phyloP scores from a whole-genome alignment of 768 basidiomycete species.

The Amanita rubescens region DNA sequence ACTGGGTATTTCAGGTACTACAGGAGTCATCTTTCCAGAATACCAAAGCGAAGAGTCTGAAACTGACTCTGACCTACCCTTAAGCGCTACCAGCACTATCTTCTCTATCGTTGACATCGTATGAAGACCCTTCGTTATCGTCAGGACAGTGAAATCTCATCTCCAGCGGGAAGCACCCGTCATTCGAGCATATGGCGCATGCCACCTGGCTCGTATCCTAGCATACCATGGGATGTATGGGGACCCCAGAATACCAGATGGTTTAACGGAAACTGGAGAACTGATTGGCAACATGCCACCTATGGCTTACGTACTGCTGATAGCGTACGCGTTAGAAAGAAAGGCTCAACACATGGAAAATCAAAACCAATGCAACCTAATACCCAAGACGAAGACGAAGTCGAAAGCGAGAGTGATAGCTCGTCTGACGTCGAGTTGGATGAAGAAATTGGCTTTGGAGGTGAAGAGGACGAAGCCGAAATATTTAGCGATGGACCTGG shows the following conservation, averaged over 20 bases:
- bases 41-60: background rate
- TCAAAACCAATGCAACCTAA: background rate
- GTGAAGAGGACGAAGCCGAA: slow-evolving; percentile 3
- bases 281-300: slow-evolving; percentile 50
- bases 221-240: slow-evolving; percentile 42
- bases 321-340: slow-evolving; percentile 23
- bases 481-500: slow-evolving; percentile 3
- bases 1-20: background rate
- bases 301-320: slow-evolving; percentile 46
- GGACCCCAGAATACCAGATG: slow-evolving; percentile 45
- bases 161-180: background rate
- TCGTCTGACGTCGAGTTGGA: slow-evolving; percentile 9
- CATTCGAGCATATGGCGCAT: background rate
- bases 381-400: slow-evolving; percentile 5
- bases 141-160: background rate
- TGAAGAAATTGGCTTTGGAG: slow-evolving; percentile 8
- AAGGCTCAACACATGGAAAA: background rate
- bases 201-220: background rate
- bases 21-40: background rate
- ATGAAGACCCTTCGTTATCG: background rate
- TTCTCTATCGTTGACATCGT: background rate
- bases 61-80: background rate
- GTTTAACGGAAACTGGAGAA: slow-evolving; percentile 42
- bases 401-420: slow-evolving; percentile 3
- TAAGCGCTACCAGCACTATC: background rate